A percentile compares a stretch with the other conserved stretches of the same genome.
These are phyloP conservation scores for Leccinum holopus DNA, from an alignment of 1,284 basidiomycete genomes.

Conservation along the genomic window DNA sequence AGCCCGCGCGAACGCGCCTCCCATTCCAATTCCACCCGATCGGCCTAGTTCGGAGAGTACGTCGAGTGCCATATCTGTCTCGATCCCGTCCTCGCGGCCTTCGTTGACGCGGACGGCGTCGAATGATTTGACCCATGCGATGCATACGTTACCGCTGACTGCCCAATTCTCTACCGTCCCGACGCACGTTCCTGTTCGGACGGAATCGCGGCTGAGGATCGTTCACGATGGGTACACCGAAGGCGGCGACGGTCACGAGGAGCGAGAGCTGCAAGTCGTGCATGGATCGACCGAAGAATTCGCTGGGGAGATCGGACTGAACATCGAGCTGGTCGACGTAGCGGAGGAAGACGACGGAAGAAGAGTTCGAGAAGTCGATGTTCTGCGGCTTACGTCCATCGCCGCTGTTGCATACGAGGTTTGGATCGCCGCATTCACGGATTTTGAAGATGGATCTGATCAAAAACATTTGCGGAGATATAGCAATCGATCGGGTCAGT, in stretches of 20 bases:
- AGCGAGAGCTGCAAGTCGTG: constrained; percentile 17
- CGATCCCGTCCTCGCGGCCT: constrained; percentile 19
- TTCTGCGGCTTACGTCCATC: constrained; percentile 28
- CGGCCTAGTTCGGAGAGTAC: constrained; percentile 29
- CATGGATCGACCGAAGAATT: constrained; percentile 21
- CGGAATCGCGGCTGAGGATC: constrained; percentile 32
- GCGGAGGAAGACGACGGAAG: constrained; percentile 20
- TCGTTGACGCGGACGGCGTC: constrained; percentile 24
- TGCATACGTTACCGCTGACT: constrained; percentile 23
- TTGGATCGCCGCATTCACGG: constrained; percentile 46
- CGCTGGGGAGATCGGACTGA: constrained; percentile 7
- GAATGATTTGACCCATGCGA: constrained; percentile 24
- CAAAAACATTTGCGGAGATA: constrained; percentile 17
- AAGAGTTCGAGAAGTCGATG: constrained; percentile 11
- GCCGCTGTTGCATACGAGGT: constrained; percentile 53
- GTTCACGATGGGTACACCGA: constrained; percentile 27
- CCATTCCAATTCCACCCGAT: constrained; percentile 27
- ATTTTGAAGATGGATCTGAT: constrained; percentile 30
- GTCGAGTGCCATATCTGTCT: constrained; percentile 17
- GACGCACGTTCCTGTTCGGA: constrained; percentile 30
- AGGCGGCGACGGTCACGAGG: constrained; percentile 17
- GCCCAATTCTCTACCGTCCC: constrained; percentile 35
- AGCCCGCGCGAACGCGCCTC: constrained; percentile 22
- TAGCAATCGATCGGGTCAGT: constrained; percentile 22
- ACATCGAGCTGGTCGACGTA: constrained; percentile 18